phyloP scores from a whole-genome alignment of 345 rosid species.

The Acer campestre region DNA sequence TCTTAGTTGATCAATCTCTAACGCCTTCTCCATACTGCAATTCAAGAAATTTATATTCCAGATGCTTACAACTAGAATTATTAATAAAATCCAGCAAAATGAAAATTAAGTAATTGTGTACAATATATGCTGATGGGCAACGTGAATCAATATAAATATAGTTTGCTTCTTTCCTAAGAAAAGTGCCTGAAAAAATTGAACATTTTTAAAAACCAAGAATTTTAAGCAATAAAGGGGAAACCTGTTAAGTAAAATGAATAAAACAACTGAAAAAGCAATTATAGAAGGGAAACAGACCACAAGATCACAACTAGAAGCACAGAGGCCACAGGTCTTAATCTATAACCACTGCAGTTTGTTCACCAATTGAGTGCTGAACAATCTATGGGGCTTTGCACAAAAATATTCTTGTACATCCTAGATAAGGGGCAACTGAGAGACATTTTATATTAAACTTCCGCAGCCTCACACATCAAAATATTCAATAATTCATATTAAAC shows the following conservation, averaged over 20 bases:
- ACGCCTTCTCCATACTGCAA: slow-evolving; percentile 54
- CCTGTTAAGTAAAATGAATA: not conserved
- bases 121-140: not conserved
- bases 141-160: not conserved
- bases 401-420: not conserved
- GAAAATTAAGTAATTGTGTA: not conserved
- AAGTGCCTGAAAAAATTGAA: not conserved
- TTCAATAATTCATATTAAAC: too few relatives aligned
- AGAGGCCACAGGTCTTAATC: not conserved
- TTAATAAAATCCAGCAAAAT: slow-evolving; percentile 4
- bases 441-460: too few relatives aligned
- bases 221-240: not conserved
- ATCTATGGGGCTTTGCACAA: not conserved
- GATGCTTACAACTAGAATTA: not conserved
- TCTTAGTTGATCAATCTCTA: slow-evolving; percentile 58
- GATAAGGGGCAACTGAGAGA: not conserved
- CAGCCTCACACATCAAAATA: too few relatives aligned
- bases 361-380: not conserved
- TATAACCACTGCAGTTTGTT: not conserved
- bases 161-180: not conserved
- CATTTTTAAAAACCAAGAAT: not conserved
- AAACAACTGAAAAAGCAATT: not conserved
- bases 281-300: not conserved
- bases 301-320: not conserved
- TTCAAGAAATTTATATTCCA: slow-evolving; percentile 2